Evolutionary conservation across 805 yeast genomes (phyloP).

Genomic region (Wickerhamiella azymoides): DNA sequence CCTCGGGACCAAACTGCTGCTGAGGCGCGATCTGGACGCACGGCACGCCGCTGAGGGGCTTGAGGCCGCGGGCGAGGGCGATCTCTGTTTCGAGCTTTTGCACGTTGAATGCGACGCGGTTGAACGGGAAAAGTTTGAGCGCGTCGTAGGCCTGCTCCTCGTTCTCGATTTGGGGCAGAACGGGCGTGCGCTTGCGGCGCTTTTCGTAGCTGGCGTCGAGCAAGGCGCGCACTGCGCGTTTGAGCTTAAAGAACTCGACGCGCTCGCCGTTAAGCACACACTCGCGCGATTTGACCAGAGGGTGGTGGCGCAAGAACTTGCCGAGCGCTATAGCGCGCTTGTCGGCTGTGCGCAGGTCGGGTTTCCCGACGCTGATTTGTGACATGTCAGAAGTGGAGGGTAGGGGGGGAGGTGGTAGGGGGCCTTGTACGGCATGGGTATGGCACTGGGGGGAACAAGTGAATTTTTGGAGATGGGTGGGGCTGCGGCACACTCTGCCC

Average conservation of each 20-base stretch:
- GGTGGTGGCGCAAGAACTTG: conserved; percentile 49
- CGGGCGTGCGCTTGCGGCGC: conserved; percentile 30
- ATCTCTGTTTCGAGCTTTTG: conserved; percentile 48
- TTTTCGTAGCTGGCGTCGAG: conserved; percentile 53
- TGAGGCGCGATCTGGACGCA: conserved; percentile 27
- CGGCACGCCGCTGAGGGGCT: conserved; percentile 45
- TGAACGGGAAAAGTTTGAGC: conserved; percentile 54
- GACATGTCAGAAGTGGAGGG: background rate
- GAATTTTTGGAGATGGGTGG: too few relatives aligned
- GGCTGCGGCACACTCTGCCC: too few relatives aligned
- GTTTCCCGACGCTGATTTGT: conserved; percentile 22
- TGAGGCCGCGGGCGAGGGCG: conserved; percentile 56
- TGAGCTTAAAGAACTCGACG: conserved; percentile 69
- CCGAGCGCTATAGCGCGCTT: conserved; percentile 61
- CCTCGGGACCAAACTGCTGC: conserved; percentile 29
- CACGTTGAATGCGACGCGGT: conserved; percentile 63
- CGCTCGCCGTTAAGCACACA: conserved; percentile 63
- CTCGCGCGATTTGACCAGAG: conserved; percentile 60
- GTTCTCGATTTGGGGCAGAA: conserved; percentile 36
- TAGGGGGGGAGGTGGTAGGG: background rate
- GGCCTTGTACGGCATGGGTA: too few relatives aligned
- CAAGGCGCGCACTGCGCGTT: conserved; percentile 70
- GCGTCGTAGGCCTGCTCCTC: conserved; percentile 46
- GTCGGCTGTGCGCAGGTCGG: conserved; percentile 25
- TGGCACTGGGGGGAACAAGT: too few relatives aligned